A percentile compares a stretch with the other conserved stretches of the same genome.
Evolutionary conservation across 176 grass and related monocot genomes (phyloP).

Genomic region (Pharus latifolius): DNA sequence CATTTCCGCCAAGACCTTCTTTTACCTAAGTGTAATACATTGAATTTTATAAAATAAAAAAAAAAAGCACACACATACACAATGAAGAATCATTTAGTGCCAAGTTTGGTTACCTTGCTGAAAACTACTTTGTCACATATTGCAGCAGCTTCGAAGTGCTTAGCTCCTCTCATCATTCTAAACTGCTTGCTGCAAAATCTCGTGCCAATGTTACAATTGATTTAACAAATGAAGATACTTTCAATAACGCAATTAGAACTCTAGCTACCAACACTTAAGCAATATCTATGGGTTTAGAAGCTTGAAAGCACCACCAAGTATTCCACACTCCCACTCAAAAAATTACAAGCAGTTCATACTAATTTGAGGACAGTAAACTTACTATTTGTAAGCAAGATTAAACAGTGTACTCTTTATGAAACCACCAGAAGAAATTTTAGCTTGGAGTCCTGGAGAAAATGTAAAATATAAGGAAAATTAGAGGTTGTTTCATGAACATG

Average conservation of each 20-base stretch:
- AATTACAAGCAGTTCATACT: background rate
- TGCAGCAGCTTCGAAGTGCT: conserved; percentile 67
- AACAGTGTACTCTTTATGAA: conserved; percentile 75
- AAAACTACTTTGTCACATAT: conserved; percentile 90
- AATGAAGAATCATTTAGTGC: background rate
- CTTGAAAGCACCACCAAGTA: conserved; percentile 2
- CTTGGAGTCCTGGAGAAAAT: conserved; percentile 56
- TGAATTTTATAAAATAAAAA: conserved; percentile 8
- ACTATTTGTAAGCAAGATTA: conserved; percentile 82
- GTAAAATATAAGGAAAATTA: background rate
- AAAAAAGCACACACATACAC: background rate
- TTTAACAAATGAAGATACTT: background rate
- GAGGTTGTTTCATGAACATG: background rate
- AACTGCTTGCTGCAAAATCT: conserved; percentile 68
- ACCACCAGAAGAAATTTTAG: conserved; percentile 76
- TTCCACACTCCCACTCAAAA: background rate
- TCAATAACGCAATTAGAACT: background rate
- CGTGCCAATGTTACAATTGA: conserved; percentile 6
- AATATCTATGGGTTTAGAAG: background rate
- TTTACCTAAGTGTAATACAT: conserved; percentile 48
- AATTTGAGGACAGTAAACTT: conserved; percentile 24
- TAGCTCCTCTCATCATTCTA: conserved; percentile 80
- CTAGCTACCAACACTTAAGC: background rate
- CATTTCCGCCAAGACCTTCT: conserved; percentile 83
- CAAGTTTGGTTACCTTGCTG: conserved; percentile 55